Conservation (phyloP, 2,329 filamentous ascomycete species). For the Sarocladium kiliense region DNA sequence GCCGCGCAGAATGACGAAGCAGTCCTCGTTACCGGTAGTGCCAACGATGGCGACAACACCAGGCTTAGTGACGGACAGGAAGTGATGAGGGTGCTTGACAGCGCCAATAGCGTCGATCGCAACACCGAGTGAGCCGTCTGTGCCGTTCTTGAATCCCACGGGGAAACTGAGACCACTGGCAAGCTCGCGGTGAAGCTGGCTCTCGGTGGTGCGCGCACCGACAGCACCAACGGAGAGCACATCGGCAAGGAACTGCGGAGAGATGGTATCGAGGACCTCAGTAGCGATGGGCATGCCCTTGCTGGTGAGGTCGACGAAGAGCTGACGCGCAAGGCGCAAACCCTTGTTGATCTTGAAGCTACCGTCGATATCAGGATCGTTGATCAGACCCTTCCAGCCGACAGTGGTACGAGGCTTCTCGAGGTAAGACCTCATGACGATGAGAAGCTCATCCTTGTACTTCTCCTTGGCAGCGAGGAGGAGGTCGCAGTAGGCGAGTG, state of each 20-base stretch:
- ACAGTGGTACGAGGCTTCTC: constrained; percentile 98
- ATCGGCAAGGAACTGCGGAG: constrained; percentile 93
- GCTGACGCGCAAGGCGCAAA: constrained; percentile 74
- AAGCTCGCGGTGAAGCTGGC: constrained; percentile 89
- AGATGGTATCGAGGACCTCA: constrained; percentile 98
- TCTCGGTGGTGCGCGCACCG: constrained; percentile 94
- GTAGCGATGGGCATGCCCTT: constrained; percentile 94
- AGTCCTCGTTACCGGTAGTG: constrained; percentile 91
- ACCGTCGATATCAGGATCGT: constrained; percentile 97
- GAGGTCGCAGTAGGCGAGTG: constrained; percentile 86
- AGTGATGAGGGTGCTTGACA: constrained; percentile 88
- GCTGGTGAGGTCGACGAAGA: constrained; percentile 88
- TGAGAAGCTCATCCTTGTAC: constrained; percentile 82
- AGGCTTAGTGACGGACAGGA: constrained; percentile 95
- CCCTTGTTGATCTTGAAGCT: constrained; percentile 99
- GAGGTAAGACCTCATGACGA: constrained; percentile 97
- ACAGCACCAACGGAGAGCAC: constrained; percentile 87
- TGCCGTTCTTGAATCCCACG: constrained; percentile 99
- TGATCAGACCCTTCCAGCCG: constrained; percentile 98
- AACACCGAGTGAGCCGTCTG: constrained; percentile 82
- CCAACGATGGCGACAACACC: constrained; percentile 93
- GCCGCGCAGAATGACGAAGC: constrained; percentile 91
- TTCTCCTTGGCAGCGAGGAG: constrained; percentile 79
- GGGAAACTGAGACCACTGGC: constrained; percentile 94
- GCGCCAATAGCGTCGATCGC: constrained; percentile 95